Conservation (phyloP, 2,329 filamentous ascomycete genomes). For the Neofusicoccum sp. region DNA sequence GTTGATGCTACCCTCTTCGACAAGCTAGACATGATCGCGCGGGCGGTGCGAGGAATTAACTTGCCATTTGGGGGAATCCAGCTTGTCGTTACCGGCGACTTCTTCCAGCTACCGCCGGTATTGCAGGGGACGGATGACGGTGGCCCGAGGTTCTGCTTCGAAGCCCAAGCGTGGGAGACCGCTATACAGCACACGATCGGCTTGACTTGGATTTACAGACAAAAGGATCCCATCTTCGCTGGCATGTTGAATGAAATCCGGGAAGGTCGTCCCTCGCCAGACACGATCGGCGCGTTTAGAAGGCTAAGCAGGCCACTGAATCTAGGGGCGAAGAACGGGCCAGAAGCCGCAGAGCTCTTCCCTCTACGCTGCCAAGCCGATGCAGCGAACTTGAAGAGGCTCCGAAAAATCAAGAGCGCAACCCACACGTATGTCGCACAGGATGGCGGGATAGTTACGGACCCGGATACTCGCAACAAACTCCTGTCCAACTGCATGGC, state of each 20-base stretch:
- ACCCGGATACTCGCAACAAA: neutral
- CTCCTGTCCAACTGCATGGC: neutral
- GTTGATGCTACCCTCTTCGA: conserved; percentile 56
- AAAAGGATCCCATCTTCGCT: neutral
- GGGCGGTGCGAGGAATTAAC: conserved; percentile 31
- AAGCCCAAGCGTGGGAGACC: conserved; percentile 47
- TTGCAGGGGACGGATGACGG: conserved; percentile 26
- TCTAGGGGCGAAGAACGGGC: neutral
- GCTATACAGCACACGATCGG: conserved; percentile 25
- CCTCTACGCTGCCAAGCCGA: neutral
- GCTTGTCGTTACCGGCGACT: conserved; percentile 59
- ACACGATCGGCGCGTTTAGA: neutral
- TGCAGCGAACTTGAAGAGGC: neutral
- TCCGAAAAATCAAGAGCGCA: neutral
- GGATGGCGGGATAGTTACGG: neutral
- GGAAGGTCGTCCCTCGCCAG: neutral
- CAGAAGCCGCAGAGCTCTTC: neutral
- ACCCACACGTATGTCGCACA: neutral
- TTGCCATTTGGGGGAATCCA: conserved; percentile 51
- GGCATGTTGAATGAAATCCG: neutral
- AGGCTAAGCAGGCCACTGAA: neutral
- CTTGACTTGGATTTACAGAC: conserved; percentile 1
- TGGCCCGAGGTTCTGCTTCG: conserved; percentile 46
- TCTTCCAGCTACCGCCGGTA: conserved; percentile 59
- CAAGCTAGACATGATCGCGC: conserved; percentile 51